Evolutionary conservation across 148 eudicot species (phyloP).

Genomic region (Silene latifolia): DNA sequence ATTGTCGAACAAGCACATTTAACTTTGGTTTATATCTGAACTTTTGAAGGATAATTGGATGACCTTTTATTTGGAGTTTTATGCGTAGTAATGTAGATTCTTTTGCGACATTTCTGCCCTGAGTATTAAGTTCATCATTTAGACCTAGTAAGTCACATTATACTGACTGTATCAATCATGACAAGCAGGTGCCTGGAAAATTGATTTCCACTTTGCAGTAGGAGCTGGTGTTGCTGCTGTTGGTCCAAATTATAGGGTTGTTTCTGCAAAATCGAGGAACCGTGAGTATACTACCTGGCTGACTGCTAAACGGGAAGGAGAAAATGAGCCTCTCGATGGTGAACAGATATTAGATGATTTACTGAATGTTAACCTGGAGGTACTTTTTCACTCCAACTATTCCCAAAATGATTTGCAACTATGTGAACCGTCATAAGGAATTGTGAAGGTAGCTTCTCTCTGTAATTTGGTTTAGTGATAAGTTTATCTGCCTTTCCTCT

Average conservation of each 20-base stretch:
- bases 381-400: slow-evolving; percentile 21
- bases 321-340: slow-evolving; percentile 62
- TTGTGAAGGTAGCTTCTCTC: neutral
- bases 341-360: slow-evolving; percentile 53
- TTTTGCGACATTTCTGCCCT: neutral
- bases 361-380: slow-evolving; percentile 52
- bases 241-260: slow-evolving; percentile 68
- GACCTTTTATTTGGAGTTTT: neutral
- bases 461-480: neutral
- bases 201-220: slow-evolving; percentile 61
- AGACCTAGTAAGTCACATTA: neutral
- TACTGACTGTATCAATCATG: slow-evolving; percentile 11
- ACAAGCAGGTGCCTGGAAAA: slow-evolving; percentile 60
- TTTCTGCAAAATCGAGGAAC: slow-evolving; percentile 51
- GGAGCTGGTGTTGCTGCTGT: slow-evolving; percentile 58
- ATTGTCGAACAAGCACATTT: neutral
- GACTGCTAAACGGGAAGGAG: slow-evolving; percentile 67
- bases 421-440: neutral
- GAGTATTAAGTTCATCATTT: neutral
- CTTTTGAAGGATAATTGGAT: neutral
- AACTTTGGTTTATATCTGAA: neutral
- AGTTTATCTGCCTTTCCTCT: neutral
- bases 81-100: neutral
- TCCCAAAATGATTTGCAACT: neutral
- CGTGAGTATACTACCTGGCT: slow-evolving; percentile 63